Conservation (phyloP, 495 filamentous ascomycete genomes). For the Hypoxylon lienhwacheense region DNA sequence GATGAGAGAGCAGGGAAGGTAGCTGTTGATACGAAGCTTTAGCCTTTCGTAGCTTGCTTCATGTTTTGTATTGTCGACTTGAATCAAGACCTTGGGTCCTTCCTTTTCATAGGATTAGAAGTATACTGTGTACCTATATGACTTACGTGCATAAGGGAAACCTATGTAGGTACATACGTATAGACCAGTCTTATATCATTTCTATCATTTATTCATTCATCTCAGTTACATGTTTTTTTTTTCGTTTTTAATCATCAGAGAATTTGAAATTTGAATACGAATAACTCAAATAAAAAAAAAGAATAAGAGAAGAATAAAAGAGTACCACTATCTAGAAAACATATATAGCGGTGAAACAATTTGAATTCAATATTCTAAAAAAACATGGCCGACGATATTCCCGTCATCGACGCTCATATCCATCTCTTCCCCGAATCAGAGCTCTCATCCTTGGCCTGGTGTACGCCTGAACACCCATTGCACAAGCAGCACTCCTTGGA, state of each 20-base stretch:
- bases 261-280: no score
- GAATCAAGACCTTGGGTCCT: no score
- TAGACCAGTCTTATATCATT: conserved; percentile 16
- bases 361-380: background rate
- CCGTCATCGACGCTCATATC: conserved; percentile 82
- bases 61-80: no score
- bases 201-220: conserved; percentile 23
- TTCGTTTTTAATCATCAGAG: no score
- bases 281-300: no score
- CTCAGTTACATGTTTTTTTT: no score
- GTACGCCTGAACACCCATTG: conserved; percentile 58
- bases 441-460: conserved; percentile 65
- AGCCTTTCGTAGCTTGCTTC: no score
- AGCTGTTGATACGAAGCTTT: no score
- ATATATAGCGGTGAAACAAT: background rate
- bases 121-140: no score
- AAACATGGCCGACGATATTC: conserved; percentile 37
- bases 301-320: background rate
- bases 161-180: conserved; percentile 15
- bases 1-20: conserved; percentile 3
- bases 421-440: conserved; percentile 76
- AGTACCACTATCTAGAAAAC: background rate
- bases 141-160: background rate
- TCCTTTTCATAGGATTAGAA: no score
- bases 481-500: conserved; percentile 62